These are phyloP conservation scores for Fonsecaea monophora DNA, from an alignment of 2,329 filamentous ascomycete species.

Conservation along the genomic window DNA sequence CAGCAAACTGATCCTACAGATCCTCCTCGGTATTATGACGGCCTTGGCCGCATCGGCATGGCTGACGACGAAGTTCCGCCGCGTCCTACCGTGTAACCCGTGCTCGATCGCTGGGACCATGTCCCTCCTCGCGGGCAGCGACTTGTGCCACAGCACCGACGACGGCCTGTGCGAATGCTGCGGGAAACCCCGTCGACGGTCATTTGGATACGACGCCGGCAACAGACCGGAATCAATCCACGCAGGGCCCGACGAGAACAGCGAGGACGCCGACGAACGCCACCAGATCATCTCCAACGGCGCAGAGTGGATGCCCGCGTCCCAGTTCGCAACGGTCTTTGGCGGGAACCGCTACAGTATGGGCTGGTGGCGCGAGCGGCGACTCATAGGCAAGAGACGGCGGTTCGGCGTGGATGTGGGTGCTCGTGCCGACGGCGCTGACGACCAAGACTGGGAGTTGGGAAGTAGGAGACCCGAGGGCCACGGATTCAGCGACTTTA, in stretches of 20 bases:
- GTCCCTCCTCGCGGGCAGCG: constrained; percentile 40
- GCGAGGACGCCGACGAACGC: constrained; percentile 16
- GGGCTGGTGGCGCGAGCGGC: constrained; percentile 40
- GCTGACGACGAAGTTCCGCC: constrained; percentile 36
- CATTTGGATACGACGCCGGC: constrained; percentile 25
- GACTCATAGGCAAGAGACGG: constrained; percentile 27
- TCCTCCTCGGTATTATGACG: constrained; percentile 36
- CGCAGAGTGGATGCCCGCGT: constrained; percentile 37
- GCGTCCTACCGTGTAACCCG: constrained; percentile 39
- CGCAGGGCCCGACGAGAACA: constrained; percentile 29
- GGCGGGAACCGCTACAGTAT: constrained; percentile 35
- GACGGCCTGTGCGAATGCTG: constrained; percentile 40
- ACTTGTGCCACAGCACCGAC: constrained; percentile 36
- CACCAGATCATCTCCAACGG: constrained; percentile 36
- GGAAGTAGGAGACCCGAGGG: constrained; percentile 27
- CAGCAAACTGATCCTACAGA: constrained; percentile 38
- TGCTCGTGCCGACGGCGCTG: constrained; percentile 31
- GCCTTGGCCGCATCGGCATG: constrained; percentile 31
- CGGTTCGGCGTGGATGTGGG: constrained; percentile 40
- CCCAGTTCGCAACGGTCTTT: constrained; percentile 33
- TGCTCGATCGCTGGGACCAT: constrained; percentile 38
- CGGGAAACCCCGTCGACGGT: constrained; percentile 37
- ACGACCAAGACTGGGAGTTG: constrained; percentile 38
- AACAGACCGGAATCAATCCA: constrained; percentile 32
- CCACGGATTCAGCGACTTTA: constrained; percentile 30